Conservation (phyloP, 1,284 basidiomycete species). For the Pascua guehoae region DNA sequence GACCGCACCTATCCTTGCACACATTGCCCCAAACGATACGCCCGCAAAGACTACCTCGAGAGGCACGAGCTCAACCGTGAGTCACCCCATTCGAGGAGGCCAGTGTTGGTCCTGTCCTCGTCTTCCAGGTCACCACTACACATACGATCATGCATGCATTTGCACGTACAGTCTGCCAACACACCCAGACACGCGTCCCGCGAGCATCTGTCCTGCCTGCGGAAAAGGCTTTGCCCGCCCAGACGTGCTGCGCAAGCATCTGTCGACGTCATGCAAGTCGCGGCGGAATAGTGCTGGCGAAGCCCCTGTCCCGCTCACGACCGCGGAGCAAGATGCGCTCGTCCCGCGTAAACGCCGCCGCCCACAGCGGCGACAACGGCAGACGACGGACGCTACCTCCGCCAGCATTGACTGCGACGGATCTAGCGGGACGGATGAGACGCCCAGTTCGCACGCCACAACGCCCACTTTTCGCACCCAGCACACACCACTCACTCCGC, state of each 20-base stretch:
- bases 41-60: constrained; percentile 23
- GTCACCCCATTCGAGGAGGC: too few relatives aligned
- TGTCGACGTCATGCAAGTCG: constrained; percentile 20
- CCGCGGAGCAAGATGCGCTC: constrained; percentile 19
- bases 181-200: constrained; percentile 16
- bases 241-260: constrained; percentile 23
- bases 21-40: constrained; percentile 20
- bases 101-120: too few relatives aligned
- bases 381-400: not conserved
- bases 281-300: constrained; percentile 19
- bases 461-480: too few relatives aligned
- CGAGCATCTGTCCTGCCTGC: constrained; percentile 19
- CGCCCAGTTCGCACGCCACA: too few relatives aligned
- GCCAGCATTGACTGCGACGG: not conserved
- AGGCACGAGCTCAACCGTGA: constrained; percentile 24
- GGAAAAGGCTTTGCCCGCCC: constrained; percentile 23
- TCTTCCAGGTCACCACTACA: too few relatives aligned
- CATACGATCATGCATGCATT: too few relatives aligned
- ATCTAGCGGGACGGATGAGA: too few relatives aligned
- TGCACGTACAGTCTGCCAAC: too few relatives aligned
- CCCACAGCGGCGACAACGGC: constrained; percentile 11
- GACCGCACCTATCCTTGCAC: constrained; percentile 18
- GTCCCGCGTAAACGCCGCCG: constrained; percentile 20
- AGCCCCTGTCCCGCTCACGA: constrained; percentile 13
- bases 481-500: too few relatives aligned